Evolutionary conservation across 2,329 filamentous ascomycete species (phyloP).

Genomic region (Nectriaceae sp.): DNA sequence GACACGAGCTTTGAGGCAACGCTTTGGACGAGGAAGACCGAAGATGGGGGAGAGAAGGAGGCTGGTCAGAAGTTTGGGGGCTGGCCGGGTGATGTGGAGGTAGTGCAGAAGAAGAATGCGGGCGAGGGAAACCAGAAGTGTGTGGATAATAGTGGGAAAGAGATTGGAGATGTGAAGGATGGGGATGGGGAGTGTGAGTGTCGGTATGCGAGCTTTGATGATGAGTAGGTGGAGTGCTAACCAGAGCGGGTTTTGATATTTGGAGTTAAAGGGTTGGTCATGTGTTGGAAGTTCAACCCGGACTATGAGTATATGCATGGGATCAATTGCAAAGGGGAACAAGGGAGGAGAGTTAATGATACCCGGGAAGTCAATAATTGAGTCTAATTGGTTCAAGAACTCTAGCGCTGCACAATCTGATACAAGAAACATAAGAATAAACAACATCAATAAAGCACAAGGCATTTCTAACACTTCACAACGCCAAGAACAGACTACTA

Average conservation of each 20-base stretch:
- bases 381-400: constrained; percentile 2
- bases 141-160: constrained; percentile 39
- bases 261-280: too few species aligned
- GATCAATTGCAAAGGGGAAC: too few species aligned
- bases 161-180: constrained; percentile 40
- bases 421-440: background rate
- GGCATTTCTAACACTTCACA: background rate
- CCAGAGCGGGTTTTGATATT: background rate
- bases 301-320: too few species aligned
- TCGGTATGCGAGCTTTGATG: constrained; percentile 38
- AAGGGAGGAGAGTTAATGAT: constrained; percentile 23
- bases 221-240: constrained; percentile 3
- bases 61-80: constrained; percentile 34
- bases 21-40: constrained; percentile 55
- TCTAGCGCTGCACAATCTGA: background rate
- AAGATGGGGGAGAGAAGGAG: constrained; percentile 16
- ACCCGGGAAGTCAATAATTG: constrained; percentile 16
- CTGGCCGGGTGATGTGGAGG: constrained; percentile 62
- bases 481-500: background rate
- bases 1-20: constrained; percentile 56
- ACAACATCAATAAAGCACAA: background rate
- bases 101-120: constrained; percentile 50
- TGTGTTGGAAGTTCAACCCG: too few species aligned
- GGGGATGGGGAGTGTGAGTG: constrained; percentile 40
- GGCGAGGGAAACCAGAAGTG: constrained; percentile 54